Evolutionary conservation across 2,329 filamentous ascomycete species (phyloP), one percentile per base, ranked within the genome.

Genomic region (Allantophomopsis cytisporea): DNA sequence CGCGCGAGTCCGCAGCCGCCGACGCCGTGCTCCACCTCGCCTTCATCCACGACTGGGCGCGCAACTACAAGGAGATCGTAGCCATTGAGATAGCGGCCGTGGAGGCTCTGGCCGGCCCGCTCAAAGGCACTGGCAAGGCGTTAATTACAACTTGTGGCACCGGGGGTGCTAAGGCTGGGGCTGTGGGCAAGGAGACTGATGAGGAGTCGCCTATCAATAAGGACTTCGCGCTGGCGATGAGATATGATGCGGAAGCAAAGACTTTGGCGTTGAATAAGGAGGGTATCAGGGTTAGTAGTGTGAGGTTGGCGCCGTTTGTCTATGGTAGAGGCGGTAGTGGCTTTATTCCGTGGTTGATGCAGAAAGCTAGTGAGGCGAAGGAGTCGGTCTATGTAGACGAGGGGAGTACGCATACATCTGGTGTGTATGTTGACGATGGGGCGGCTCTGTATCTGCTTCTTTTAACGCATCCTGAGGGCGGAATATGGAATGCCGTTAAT

Each of bases 1-100:
- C 52, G 2, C 21, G 42, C 13, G 60, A 65, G 45, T 55, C 57
- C 36, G 45, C 54, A n/a, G 42, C 49, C 7, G 62, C 63, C 5
- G 63, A 69, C 40, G 48, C 55, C n/a, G 60, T 69, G 7, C 48
- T 69, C 4, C 61, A 64, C 43, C 54, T 68, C 6, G 65, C 60
- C 4, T 53, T 56, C 39, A 46, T 58, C 15, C 54, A 58, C 37
- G 45, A 54, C 35, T 50, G 53, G 46, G 43, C 48, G 28, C 46
- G 48, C 36, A 39, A 47, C 31, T 57, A 56, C 37, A 46, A 50
- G 2, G 40, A 48, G 5, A 48, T 54, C 2, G 40, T 57, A 7
- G 23, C 40, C 28, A 53, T 52, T 38, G 61, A 66, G 41, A 49
- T 41, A 1, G 56, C 52, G 1, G 60, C 59, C 11, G 49, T 63